Base-by-base conservation (phyloP, 2,329 filamentous ascomycete species). In the Fusarium hostae region DNA sequence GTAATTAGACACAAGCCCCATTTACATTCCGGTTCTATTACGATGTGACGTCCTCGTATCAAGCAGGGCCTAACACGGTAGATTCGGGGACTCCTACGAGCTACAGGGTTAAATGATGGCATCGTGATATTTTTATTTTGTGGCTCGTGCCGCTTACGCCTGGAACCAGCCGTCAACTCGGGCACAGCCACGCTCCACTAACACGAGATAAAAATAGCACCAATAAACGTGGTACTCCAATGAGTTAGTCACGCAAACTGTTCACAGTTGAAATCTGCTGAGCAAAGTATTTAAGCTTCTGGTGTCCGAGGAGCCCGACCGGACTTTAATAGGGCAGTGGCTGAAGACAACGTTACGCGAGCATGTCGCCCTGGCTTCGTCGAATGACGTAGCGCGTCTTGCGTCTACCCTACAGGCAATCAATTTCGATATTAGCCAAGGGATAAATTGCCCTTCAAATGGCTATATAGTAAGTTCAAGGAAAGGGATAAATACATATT, bases 171-270 rank as follows among this genome's bases (percentile, higher is more conserved):
- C 18, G 52, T 44, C 32, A 20, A 26, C 2, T 35, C 22, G 15
- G 30, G 51, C 51, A 35, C 63, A 41, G 63, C 50, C 62, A 43
- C 51, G 28, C 30, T 43, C 45, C 45, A 54, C 40, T 48, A 54
- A 67, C 41, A 62, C 63, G 63, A 67, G 64, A 43, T 67, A 52
- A 67, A 67, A 60, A 65, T 65, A 64, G 51, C 28, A 18, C 30
- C 34, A 37, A 9, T 34, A n/a, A n/a, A 24, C 30, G 30, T 57
- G 44, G 37, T 20, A 45, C 24, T 44, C 6, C n/a, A 24, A 45
- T 39, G n/a, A 16, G 32, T 2, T 39, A 39, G 32, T 52, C 32
- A n/a, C 32, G 22, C 16, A 20, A 7, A 13, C 1, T 34, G 8
- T 4, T 34, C 47, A 2, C n/a, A 20, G 0, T 20, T 6, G 16